These are phyloP conservation scores for Scopulariopsis brevicaulis DNA, from an alignment of 2,329 filamentous ascomycete genomes.

Conservation along the genomic window DNA sequence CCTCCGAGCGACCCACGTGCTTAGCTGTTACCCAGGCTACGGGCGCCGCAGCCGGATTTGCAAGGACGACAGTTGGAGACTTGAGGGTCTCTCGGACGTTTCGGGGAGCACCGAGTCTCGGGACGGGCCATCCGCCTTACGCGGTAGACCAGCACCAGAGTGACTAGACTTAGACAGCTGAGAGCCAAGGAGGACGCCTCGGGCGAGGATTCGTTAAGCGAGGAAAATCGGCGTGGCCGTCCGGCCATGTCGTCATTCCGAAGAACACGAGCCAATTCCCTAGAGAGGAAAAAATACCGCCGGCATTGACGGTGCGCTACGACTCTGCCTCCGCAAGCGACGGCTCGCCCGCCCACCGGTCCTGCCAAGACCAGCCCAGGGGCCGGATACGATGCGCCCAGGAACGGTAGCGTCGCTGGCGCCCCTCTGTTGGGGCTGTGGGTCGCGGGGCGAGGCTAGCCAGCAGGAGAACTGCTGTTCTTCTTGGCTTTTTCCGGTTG, in stretches of 20 bases:
- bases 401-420: neutral
- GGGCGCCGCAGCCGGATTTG: neutral
- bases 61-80: neutral
- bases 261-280: neutral
- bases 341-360: neutral
- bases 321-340: neutral
- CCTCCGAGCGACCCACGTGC: neutral
- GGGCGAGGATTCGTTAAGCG: neutral
- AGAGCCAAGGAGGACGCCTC: neutral
- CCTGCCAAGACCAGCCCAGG: neutral
- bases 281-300: neutral
- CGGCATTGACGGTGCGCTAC: neutral
- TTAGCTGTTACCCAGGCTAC: neutral
- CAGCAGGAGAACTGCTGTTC: too few species aligned
- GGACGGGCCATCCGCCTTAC: neutral
- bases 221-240: neutral
- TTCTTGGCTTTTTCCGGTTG: neutral
- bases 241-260: neutral
- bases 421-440: neutral
- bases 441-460: neutral
- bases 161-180: neutral
- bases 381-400: neutral
- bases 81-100: neutral
- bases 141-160: neutral
- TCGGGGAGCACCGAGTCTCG: neutral